Evolutionary conservation across 169 alveolate species (phyloP).

Genomic region (Neospora caninum): DNA sequence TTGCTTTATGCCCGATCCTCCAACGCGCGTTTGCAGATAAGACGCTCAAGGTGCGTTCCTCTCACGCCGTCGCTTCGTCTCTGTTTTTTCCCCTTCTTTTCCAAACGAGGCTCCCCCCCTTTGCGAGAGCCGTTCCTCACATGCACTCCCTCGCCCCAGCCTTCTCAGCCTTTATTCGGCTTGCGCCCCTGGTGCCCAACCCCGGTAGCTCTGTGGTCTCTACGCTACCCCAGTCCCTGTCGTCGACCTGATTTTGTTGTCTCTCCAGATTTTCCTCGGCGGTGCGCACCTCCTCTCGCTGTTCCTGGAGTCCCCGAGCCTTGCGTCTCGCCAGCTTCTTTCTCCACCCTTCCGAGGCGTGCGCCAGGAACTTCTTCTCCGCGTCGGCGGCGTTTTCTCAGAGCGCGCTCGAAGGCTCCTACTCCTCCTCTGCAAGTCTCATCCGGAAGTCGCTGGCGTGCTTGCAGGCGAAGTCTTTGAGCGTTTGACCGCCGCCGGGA

Average conservation of each 20-base stretch:
- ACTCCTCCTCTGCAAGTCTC: neutral
- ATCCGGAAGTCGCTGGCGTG: neutral
- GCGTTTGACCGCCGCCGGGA: neutral
- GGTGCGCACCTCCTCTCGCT: constrained; percentile 19
- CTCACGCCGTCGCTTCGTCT: neutral
- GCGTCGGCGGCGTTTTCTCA: neutral
- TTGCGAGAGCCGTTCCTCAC: too few relatives aligned
- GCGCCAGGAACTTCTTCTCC: neutral
- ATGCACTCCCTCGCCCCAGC: too few relatives aligned
- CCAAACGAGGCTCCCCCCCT: too few relatives aligned
- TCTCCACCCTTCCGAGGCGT: neutral
- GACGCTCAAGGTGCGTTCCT: neutral
- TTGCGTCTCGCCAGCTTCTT: neutral
- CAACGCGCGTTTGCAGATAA: constrained; percentile 21
- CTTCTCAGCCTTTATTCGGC: too few relatives aligned
- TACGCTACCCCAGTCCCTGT: too few relatives aligned
- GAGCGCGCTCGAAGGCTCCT: neutral
- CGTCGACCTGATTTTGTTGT: neutral
- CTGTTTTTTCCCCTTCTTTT: too few relatives aligned
- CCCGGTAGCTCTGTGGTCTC: too few relatives aligned
- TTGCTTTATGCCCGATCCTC: neutral
- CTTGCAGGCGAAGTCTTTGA: constrained; percentile 6
- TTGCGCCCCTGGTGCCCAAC: too few relatives aligned
- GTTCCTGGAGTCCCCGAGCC: neutral
- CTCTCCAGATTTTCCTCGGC: neutral